Base-by-base conservation (phyloP, 2,329 filamentous ascomycete genomes). In the Aspergillus fijiensis region DNA sequence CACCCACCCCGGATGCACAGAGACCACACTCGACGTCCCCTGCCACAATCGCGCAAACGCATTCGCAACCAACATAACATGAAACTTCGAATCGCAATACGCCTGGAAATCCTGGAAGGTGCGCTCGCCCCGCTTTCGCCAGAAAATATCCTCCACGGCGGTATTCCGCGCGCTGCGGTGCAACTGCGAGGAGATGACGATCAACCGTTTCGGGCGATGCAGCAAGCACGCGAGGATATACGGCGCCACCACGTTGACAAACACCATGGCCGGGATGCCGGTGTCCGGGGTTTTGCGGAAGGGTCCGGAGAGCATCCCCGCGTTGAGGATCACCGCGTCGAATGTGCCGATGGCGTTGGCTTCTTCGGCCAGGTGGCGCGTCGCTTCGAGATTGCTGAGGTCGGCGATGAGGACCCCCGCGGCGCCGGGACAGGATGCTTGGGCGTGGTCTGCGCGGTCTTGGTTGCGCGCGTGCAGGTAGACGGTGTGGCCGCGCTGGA, bases 301-400 rank as follows among this genome's bases (percentile, higher is more conserved):
- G 45, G 67, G 72, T 16, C 79, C 78, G 31, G 70, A 71, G 56
- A 78, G 79, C 25, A 84, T 64, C 3, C 83, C 84, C 0, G 84
- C 84, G 61, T 86, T 87, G 72, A 86, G 84, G 31, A 87, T 76
- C 19, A 87, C 73, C 33, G 77, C 77, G 67, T 87, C 84, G 66
- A 82, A 86, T 0, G 76, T 72, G 0, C 82, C 83, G 5, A 80
- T 70, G 23, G 73, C 72, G 70, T 84, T 82, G 47, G 27, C 27
- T 9, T 29, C 27, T 29, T 29, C 27, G 27, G 27, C 7, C 27
- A 29, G 9, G 7, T 9, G 27, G 27, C 27, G 27, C 0, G 27
- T 29, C 3, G 27, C 27, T 29, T 29, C 27, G 27, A 29, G 27
- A 2, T 29, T 29, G 27, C 27, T 29, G 9, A 29, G 27, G 27